A percentile compares a stretch with the other conserved stretches of the same genome.
Evolutionary conservation across 768 basidiomycete species (phyloP).

Genomic region (Trametes elegans): DNA sequence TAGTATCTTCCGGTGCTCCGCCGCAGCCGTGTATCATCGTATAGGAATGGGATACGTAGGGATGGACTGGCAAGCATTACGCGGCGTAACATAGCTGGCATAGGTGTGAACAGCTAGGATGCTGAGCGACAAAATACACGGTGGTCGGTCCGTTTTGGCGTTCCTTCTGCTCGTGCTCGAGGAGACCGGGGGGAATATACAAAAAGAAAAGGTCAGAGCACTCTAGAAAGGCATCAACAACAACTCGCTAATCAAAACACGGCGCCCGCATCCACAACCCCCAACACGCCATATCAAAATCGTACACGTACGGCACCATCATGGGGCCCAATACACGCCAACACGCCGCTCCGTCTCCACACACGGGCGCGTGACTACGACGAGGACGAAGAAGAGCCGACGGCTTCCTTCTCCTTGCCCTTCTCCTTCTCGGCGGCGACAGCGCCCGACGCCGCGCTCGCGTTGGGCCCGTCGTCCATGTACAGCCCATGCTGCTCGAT

Average conservation of each 20-base stretch:
- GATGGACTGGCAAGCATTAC: conserved; percentile 8
- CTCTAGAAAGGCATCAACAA: not conserved
- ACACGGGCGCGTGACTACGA: too few relatives aligned
- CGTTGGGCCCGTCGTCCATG: conserved; percentile 50
- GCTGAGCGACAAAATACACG: too few relatives aligned
- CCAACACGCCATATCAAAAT: too few relatives aligned
- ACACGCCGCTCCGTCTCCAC: too few relatives aligned
- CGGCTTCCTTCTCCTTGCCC: conserved; percentile 35
- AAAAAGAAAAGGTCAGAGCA: not conserved
- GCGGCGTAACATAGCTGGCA: not conserved
- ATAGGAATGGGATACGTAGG: not conserved
- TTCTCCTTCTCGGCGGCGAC: conserved; percentile 33
- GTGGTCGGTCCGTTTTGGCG: not conserved
- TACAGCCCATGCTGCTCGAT: conserved; percentile 85
- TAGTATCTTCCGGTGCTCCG: too few relatives aligned
- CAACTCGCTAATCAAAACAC: not conserved
- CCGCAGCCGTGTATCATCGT: too few relatives aligned
- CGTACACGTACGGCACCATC: conserved; percentile 1
- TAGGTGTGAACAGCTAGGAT: not conserved
- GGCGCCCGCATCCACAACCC: not conserved
- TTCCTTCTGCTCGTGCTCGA: conserved; percentile 7
- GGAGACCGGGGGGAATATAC: not conserved
- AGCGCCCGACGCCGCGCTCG: conserved; percentile 31
- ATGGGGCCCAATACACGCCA: too few relatives aligned
- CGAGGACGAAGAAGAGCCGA: not conserved